phyloP scores from a whole-genome alignment of 495 filamentous ascomycete genomes.

The Daldinia bambusicola region DNA sequence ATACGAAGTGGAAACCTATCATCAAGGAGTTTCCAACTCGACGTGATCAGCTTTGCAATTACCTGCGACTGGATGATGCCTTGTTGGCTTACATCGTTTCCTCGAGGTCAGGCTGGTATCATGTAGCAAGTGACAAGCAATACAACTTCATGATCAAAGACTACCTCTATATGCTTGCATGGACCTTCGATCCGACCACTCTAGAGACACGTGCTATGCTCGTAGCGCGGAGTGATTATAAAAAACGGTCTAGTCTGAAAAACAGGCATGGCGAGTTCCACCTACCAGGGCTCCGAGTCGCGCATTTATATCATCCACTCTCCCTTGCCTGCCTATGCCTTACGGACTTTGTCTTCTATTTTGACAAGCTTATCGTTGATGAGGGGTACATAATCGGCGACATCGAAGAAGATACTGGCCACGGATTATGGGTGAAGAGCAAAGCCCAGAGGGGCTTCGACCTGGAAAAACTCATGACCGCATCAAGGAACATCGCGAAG shows the following conservation, averaged over 20 bases:
- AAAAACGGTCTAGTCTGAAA: background rate
- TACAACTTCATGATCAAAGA: conserved; percentile 25
- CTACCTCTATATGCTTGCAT: conserved; percentile 19
- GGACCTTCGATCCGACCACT: conserved; percentile 6
- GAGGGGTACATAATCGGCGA: conserved; percentile 13
- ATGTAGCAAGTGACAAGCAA: background rate
- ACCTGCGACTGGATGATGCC: conserved; percentile 4
- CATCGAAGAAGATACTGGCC: conserved; percentile 10
- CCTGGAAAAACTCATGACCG: conserved; percentile 1
- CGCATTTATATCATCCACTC: conserved; percentile 19
- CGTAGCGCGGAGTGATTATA: background rate
- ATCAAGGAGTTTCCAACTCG: background rate
- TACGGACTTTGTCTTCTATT: conserved; percentile 11
- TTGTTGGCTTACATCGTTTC: conserved; percentile 6
- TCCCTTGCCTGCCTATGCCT: conserved; percentile 18
- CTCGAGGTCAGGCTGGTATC: conserved; percentile 14
- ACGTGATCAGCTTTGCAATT: background rate
- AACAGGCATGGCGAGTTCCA: background rate
- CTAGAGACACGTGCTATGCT: conserved; percentile 13
- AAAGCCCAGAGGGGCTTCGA: background rate
- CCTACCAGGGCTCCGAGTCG: conserved; percentile 6
- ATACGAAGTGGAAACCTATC: background rate
- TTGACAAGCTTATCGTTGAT: conserved; percentile 13
- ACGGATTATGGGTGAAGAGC: conserved; percentile 3
- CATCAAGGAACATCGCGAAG: conserved; percentile 7